phyloP scores from a whole-genome alignment of 768 basidiomycete genomes.

The Rhizopogon salebrosus region DNA sequence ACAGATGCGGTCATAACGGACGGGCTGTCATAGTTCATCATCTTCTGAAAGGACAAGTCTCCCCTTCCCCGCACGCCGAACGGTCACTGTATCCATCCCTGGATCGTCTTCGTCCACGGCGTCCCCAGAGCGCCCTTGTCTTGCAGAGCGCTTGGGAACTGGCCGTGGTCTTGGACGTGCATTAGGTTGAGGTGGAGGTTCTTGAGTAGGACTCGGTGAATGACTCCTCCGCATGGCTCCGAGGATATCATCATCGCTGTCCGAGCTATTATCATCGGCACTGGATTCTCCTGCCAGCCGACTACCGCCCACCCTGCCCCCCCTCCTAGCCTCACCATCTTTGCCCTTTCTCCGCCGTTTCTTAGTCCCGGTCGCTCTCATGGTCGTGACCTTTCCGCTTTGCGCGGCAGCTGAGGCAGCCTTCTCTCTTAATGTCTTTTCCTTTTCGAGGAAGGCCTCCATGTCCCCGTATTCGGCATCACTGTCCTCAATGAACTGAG shows the following conservation, averaged over 20 bases:
- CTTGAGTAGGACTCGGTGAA: conserved; percentile 17
- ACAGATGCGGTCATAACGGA: conserved; percentile 3
- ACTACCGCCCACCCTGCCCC: conserved; percentile 19
- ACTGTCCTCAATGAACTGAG: conserved; percentile 89
- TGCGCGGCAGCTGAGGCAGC: conserved; percentile 41
- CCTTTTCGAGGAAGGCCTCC: conserved; percentile 76
- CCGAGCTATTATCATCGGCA: conserved; percentile 11
- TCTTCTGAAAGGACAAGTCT: conserved; percentile 33
- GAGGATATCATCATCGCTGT: conserved; percentile 23
- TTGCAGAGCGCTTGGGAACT: conserved; percentile 27
- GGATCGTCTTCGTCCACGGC: not conserved
- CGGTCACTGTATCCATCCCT: not conserved
- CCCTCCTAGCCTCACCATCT: conserved; percentile 44
- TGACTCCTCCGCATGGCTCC: conserved; percentile 17
- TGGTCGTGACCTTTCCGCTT: conserved; percentile 35
- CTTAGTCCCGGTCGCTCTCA: conserved; percentile 47
- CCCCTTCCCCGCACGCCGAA: conserved; percentile 19
- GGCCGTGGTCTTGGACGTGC: conserved; percentile 35
- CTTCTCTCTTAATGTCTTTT: conserved; percentile 56
- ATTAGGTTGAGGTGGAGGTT: conserved; percentile 11
- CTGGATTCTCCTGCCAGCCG: conserved; percentile 30
- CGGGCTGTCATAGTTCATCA: conserved; percentile 25
- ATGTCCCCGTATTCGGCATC: conserved; percentile 81
- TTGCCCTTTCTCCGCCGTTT: conserved; percentile 47
- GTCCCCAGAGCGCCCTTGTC: not conserved